phyloP scores from a whole-genome alignment of 371 early-diverging fungal genomes.

The Mortierella sp. region DNA sequence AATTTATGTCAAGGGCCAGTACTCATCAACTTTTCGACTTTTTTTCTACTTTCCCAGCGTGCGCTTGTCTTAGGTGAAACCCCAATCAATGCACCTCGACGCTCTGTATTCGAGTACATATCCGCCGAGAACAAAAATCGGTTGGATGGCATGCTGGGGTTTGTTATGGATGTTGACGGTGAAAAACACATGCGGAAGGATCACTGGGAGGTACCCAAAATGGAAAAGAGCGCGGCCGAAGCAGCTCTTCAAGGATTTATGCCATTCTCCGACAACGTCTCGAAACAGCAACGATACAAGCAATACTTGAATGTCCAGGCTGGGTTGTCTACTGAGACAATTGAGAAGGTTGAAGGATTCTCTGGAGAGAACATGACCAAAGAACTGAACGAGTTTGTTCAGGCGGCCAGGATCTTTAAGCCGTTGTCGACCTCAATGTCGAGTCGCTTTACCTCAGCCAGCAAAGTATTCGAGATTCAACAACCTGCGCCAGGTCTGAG shows the following conservation, averaged over 20 bases:
- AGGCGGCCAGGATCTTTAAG: slow-evolving; percentile 87
- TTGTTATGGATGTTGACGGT: slow-evolving; percentile 44
- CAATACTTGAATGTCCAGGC: slow-evolving; percentile 80
- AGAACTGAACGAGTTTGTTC: slow-evolving; percentile 85
- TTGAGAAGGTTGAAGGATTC: slow-evolving; percentile 60
- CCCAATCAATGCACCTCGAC: slow-evolving; percentile 71
- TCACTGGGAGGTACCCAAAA: slow-evolving; percentile 59
- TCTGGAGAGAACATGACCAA: slow-evolving; percentile 71
- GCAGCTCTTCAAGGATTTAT: slow-evolving; percentile 89
- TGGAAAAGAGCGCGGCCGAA: slow-evolving; percentile 77
- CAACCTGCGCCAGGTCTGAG: slow-evolving; percentile 69
- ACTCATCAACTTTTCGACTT: background rate
- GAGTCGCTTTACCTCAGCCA: slow-evolving; percentile 81
- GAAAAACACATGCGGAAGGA: slow-evolving; percentile 32
- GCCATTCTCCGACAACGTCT: slow-evolving; percentile 83
- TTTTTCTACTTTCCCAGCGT: slow-evolving; percentile 48
- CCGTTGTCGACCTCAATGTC: slow-evolving; percentile 86
- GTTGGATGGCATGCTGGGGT: slow-evolving; percentile 70
- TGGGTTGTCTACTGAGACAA: slow-evolving; percentile 59
- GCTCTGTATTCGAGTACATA: slow-evolving; percentile 86
- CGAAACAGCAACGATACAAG: slow-evolving; percentile 87
- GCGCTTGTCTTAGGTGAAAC: slow-evolving; percentile 81
- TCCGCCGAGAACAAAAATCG: slow-evolving; percentile 76
- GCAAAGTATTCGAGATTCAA: slow-evolving; percentile 41
- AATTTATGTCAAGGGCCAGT: background rate